Base-by-base conservation (phyloP, 345 rosid genomes). In the Eucalyptus tenuipes region DNA sequence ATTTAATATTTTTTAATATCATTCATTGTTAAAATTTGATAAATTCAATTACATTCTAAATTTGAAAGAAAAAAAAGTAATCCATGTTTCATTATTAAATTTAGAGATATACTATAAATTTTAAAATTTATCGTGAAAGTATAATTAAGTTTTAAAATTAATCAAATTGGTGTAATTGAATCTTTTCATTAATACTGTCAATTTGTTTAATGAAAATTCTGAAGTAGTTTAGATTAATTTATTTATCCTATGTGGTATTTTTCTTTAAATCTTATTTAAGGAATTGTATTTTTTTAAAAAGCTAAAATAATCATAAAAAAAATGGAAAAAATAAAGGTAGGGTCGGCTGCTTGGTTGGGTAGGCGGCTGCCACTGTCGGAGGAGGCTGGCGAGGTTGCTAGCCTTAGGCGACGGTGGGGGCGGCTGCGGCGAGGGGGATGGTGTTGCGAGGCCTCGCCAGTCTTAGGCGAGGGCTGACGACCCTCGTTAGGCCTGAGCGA, bases 181-280 rank as follows among this genome's bases (percentile, higher is more conserved):
- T 5, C 0, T 0, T 49, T 49, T 49, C 0, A 7, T 49, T 49
- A 49, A 15, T 0, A 5, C 0, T 0, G 0, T 49, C 18, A 49
- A 2, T 15, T 49, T 49, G 0, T 49, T 49, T 49, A 2, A 49
- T 0, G 0, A 49, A 2, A 49, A 14, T 49, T 5, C 0, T 1
- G 1, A 50, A 7, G 55, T 7, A 50, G 22, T 1, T 50, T 0
- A 50, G 17, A 17, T 50, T 52, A 3, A 50, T 52, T 17, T 0
- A 50, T 50, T 50, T 17, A 16, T 50, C 55, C 0, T 7, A 50
- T 0, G 22, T 50, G 22, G 1, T 49, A 4, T 50, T 50, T 49
- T 17, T 44, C 10, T 44, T 44, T 44, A 44, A 44, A 44, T 44
- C 47, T 44, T 44, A 8, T 8, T 44, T 7, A 44, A 44, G 8